Conservation (phyloP, 2,329 filamentous ascomycete species). For the Penicillium glabrum region DNA sequence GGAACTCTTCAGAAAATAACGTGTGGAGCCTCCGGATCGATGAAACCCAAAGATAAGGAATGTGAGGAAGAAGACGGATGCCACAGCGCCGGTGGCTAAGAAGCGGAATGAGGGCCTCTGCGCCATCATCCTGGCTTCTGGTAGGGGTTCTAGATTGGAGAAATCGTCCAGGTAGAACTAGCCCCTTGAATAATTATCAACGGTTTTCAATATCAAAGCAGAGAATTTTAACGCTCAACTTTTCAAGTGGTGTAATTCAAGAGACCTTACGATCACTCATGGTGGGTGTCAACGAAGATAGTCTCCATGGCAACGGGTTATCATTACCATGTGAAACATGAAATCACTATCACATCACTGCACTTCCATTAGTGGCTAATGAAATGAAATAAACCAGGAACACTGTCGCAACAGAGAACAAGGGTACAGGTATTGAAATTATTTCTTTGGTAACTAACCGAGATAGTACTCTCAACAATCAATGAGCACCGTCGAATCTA, state of each 20-base stretch:
- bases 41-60: conserved; percentile 24
- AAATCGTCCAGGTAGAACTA: neutral
- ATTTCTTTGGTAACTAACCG: neutral
- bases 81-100: conserved; percentile 25
- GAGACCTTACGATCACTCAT: neutral
- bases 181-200: neutral
- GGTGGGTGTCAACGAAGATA: conserved; percentile 9
- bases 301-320: conserved; percentile 29
- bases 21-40: conserved; percentile 16
- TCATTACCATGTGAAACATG: neutral
- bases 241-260: neutral
- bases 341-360: too few species aligned
- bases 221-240: neutral
- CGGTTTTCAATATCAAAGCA: too few species aligned
- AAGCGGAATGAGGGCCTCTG: conserved; percentile 29
- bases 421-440: neutral
- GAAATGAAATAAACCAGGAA: neutral
- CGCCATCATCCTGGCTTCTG: conserved; percentile 14
- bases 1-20: conserved; percentile 24
- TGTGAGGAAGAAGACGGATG: conserved; percentile 28
- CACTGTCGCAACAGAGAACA: neutral
- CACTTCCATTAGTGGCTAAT: neutral
- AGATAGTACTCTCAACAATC: conserved; percentile 9
- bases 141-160: neutral
- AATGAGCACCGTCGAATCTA: conserved; percentile 26